A percentile compares a stretch with the other conserved stretches of the same genome.
phyloP scores from a whole-genome alignment of 2,329 filamentous ascomycete genomes.

The Penicillium psychrosexuale region DNA sequence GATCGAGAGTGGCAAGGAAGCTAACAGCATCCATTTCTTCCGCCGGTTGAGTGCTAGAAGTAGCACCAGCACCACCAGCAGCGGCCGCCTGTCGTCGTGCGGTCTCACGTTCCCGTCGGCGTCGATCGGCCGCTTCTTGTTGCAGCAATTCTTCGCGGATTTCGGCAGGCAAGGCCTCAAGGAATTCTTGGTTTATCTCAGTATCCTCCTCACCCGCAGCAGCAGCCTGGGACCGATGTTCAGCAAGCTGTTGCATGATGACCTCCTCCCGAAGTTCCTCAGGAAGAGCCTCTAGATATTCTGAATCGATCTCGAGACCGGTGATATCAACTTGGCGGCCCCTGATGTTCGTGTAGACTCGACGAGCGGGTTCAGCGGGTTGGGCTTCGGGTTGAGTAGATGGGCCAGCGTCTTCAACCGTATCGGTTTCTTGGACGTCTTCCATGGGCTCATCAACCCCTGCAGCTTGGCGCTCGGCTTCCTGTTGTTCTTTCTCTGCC shows the following conservation, averaged over 20 bases:
- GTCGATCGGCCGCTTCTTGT: constrained; percentile 83
- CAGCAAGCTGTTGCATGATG: constrained; percentile 82
- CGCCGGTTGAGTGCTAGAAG: constrained; percentile 47
- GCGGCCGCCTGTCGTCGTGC: constrained; percentile 60
- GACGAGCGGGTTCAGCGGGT: constrained; percentile 50
- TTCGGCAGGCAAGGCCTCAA: constrained; percentile 86
- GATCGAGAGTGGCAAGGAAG: constrained; percentile 86
- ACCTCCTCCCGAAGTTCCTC: constrained; percentile 96
- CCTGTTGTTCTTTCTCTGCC: constrained; percentile 63
- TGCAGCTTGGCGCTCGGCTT: constrained; percentile 36
- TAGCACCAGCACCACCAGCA: constrained; percentile 40
- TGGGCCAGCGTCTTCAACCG: constrained; percentile 31
- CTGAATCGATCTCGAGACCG: constrained; percentile 86
- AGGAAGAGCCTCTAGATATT: constrained; percentile 94
- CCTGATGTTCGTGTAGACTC: constrained; percentile 78
- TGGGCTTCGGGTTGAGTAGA: constrained; percentile 45
- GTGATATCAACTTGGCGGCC: constrained; percentile 91
- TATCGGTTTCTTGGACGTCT: constrained; percentile 62
- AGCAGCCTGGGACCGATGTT: constrained; percentile 73
- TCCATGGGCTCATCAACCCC: constrained; percentile 65
- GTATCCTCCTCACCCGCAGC: constrained; percentile 63
- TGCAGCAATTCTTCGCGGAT: constrained; percentile 87
- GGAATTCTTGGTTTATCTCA: constrained; percentile 81
- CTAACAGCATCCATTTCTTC: constrained; percentile 90
- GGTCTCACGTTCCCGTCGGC: constrained; percentile 81